Evolutionary conservation across 2,329 filamentous ascomycete species (phyloP).

Genomic region (Hypoxylon sp.): DNA sequence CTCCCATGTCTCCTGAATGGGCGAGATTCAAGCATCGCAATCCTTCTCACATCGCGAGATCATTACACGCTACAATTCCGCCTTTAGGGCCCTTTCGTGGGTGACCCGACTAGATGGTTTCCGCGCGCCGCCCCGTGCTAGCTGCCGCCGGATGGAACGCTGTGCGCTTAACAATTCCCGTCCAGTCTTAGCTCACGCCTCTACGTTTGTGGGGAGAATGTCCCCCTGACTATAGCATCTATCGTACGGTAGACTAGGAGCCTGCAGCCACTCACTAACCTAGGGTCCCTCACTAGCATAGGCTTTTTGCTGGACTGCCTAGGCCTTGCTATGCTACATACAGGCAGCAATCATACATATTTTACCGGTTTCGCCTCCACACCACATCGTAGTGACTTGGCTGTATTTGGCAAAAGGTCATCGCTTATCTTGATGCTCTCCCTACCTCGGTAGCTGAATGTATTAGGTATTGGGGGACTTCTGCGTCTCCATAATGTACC

Average conservation of each 20-base stretch:
- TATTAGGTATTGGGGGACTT: slow-evolving; percentile 23
- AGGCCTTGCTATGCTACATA: neutral
- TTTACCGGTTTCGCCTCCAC: slow-evolving; percentile 8
- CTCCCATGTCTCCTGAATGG: slow-evolving; percentile 3
- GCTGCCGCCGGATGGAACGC: slow-evolving; percentile 47
- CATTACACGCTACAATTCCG: slow-evolving; percentile 22
- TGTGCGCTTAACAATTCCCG: slow-evolving; percentile 49
- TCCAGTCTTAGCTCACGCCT: slow-evolving; percentile 44
- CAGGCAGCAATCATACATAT: slow-evolving; percentile 3
- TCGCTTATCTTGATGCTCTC: slow-evolving; percentile 19
- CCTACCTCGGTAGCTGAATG: slow-evolving; percentile 5
- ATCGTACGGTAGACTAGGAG: slow-evolving; percentile 7
- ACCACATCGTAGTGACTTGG: neutral
- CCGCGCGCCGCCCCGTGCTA: slow-evolving; percentile 50
- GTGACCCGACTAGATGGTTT: slow-evolving; percentile 48
- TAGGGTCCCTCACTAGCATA: slow-evolving; percentile 8
- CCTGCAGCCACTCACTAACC: slow-evolving; percentile 13
- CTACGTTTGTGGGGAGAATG: slow-evolving; percentile 30
- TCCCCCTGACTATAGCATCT: slow-evolving; percentile 27
- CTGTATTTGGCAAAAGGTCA: slow-evolving; percentile 29
- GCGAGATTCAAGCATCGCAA: slow-evolving; percentile 10
- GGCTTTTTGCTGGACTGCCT: neutral
- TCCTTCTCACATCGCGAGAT: slow-evolving; percentile 22
- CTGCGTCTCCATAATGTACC: neutral
- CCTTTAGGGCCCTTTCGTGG: slow-evolving; percentile 9